A percentile compares a stretch with the other conserved stretches of the same genome.
These are phyloP conservation scores for Lepiota venenata DNA, from an alignment of 768 basidiomycete species.

Conservation along the genomic window DNA sequence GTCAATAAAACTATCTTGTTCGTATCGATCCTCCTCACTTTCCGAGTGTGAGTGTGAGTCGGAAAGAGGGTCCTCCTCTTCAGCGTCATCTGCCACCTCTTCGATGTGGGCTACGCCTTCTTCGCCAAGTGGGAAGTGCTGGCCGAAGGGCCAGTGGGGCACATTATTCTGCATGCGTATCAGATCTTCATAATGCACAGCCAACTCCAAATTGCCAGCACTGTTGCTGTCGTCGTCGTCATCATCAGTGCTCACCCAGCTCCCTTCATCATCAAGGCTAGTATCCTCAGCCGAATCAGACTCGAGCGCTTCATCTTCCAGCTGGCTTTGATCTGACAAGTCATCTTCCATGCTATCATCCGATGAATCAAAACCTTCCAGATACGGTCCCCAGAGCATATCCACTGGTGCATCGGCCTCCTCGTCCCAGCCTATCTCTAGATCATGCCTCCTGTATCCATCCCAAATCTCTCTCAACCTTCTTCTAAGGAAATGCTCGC, in stretches of 20 bases:
- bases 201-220: neutral
- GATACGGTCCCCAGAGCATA: no score
- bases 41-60: constrained; percentile 33
- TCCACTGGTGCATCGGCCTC: neutral
- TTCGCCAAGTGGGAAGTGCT: neutral
- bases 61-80: constrained; percentile 14
- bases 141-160: neutral
- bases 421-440: neutral
- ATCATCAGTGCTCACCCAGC: neutral
- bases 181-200: neutral
- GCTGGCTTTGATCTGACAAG: no score
- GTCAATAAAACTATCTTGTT: constrained; percentile 6
- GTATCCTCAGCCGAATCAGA: neutral
- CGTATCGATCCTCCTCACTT: constrained; percentile 5
- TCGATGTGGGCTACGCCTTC: neutral
- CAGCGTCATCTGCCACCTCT: constrained; percentile 16
- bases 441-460: neutral
- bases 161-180: neutral
- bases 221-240: neutral
- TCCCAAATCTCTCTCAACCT: constrained; percentile 4
- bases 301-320: no score
- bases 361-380: no score
- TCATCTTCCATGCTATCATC: neutral
- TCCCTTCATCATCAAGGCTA: neutral
- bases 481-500: constrained; percentile 1